Evolutionary conservation across 2,329 filamentous ascomycete genomes (phyloP).

Genomic region (Colletotrichum sp.): DNA sequence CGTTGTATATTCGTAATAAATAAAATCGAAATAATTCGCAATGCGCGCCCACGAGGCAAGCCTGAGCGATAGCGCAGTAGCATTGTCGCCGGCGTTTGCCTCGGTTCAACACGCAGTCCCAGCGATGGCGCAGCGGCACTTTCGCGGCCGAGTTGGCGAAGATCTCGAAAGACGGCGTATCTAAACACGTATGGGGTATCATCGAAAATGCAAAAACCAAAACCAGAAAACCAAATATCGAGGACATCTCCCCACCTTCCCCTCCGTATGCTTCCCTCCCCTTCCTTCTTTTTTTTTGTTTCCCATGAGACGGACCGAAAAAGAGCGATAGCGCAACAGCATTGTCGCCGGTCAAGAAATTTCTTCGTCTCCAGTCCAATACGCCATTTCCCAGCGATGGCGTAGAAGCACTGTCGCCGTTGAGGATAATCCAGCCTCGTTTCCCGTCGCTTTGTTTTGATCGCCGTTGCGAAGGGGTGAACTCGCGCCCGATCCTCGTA

Average conservation of each 20-base stretch:
- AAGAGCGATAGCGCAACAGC: constrained; percentile 55
- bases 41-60: constrained; percentile 52
- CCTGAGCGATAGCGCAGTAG: constrained; percentile 56
- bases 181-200: constrained; percentile 53
- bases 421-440: constrained; percentile 26
- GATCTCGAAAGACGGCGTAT: constrained; percentile 48
- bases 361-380: constrained; percentile 43
- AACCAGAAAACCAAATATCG: constrained; percentile 24
- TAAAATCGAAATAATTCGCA: constrained; percentile 23
- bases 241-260: constrained; percentile 2
- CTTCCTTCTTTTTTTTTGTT: background rate
- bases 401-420: constrained; percentile 50
- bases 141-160: constrained; percentile 52
- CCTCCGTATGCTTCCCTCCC: background rate
- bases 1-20: background rate
- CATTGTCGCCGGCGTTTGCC: constrained; percentile 54
- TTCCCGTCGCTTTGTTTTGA: background rate
- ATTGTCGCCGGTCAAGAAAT: constrained; percentile 50
- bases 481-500: constrained; percentile 24
- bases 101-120: constrained; percentile 59
- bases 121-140: constrained; percentile 63
- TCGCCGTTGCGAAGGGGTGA: background rate
- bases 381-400: constrained; percentile 53
- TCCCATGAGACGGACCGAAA: constrained; percentile 21
- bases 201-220: constrained; percentile 31